A percentile compares a stretch with the other conserved stretches of the same genome.
These are phyloP conservation scores for Acanthamoeba sp. DNA, from an alignment of 208 protist genomes.

Conservation along the genomic window DNA sequence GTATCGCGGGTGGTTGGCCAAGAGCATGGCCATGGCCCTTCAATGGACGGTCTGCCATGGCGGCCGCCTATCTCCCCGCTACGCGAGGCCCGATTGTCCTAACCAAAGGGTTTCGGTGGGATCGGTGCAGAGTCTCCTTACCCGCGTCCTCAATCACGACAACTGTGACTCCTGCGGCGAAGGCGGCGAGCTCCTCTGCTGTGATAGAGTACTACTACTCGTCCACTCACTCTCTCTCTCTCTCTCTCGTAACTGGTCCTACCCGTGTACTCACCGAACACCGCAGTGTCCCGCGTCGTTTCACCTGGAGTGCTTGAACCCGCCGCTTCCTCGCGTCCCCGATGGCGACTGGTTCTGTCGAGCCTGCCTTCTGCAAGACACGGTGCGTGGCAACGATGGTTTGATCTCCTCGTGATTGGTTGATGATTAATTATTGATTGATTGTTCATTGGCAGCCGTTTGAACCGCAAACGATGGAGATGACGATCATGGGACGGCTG, in stretches of 20 bases:
- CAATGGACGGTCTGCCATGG: too few species aligned
- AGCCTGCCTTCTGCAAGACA: slow-evolving; percentile 10
- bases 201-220: not conserved
- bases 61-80: not conserved
- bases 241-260: not conserved
- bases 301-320: slow-evolving; percentile 67
- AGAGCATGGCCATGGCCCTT: too few species aligned
- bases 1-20: too few species aligned
- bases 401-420: not conserved
- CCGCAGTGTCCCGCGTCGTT: slow-evolving; percentile 52
- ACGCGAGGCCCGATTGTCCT: not conserved
- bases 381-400: not conserved
- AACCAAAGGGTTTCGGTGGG: not conserved
- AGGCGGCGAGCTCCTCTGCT: slow-evolving; percentile 40
- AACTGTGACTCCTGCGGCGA: slow-evolving; percentile 44
- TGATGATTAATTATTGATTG: too few species aligned
- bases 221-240: not conserved
- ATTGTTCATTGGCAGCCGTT: not conserved
- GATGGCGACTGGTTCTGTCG: slow-evolving; percentile 47
- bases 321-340: not conserved
- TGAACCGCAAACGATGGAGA: not conserved
- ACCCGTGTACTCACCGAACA: not conserved
- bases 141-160: slow-evolving; percentile 39
- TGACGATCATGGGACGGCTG: slow-evolving; percentile 36
- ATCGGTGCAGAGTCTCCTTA: not conserved